phyloP scores from a whole-genome alignment of 305 asterid species.

The Solanum aculeatissimum region DNA sequence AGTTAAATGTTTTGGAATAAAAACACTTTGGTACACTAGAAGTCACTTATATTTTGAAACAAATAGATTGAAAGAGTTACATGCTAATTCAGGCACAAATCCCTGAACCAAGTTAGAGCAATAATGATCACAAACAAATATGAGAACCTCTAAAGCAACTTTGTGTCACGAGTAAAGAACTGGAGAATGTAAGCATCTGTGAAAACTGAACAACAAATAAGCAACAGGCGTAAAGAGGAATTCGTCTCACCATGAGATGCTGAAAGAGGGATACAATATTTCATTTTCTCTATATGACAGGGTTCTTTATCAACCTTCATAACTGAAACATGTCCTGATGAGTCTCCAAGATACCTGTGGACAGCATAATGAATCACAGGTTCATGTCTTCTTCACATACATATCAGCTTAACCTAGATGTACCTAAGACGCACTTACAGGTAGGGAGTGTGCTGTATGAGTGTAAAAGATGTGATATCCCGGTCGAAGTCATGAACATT shows the following conservation, averaged over 20 bases:
- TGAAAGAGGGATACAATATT: conserved; percentile 61
- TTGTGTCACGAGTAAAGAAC: background rate
- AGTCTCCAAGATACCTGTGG: conserved; percentile 76
- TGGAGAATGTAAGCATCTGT: background rate
- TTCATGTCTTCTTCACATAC: background rate
- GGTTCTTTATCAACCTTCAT: conserved; percentile 45
- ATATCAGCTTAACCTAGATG: background rate
- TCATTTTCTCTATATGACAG: conserved; percentile 48
- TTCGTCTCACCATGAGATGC: conserved; percentile 58
- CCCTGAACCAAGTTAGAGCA: background rate
- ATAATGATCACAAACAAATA: background rate
- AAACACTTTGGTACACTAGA: background rate
- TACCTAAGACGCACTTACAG: conserved; percentile 31
- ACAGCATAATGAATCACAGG: conserved; percentile 6
- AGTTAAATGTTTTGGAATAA: background rate
- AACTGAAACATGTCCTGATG: conserved; percentile 50
- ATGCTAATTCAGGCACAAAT: background rate
- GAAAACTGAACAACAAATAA: background rate
- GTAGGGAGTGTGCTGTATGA: conserved; percentile 53
- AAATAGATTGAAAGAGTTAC: background rate
- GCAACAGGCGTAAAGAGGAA: background rate
- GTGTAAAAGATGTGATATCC: conserved; percentile 53
- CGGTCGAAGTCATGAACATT: conserved; percentile 39
- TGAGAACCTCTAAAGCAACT: background rate
- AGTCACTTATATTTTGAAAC: background rate